Evolutionary conservation across 2,329 filamentous ascomycete genomes (phyloP), one percentile per base, ranked within the genome.

Genomic region (Diplodia corticola): DNA sequence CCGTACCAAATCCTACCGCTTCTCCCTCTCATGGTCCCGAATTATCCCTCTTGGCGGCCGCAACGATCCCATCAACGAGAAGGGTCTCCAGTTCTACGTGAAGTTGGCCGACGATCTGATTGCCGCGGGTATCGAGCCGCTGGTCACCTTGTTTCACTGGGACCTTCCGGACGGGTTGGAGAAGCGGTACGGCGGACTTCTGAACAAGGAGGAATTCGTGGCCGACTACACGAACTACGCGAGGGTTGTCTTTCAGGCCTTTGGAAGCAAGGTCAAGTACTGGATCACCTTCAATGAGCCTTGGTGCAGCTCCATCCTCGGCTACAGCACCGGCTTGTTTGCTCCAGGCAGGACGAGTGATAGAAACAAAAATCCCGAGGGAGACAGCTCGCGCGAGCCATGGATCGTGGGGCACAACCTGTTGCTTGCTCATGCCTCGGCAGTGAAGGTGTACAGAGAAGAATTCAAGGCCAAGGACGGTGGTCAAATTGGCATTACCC

Each of bases 231-330:
- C 90, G 71, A 81, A 89, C 79, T 96, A 93, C 75, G 90, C 92
- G 10, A 88, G 89, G 68, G 82, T 92, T 54, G 83, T 92, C 72
- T 96, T 93, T 81, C 84, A 89, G 75, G 86, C 88, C 1, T 83
- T 96, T 66, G 85, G 85, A 57, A 85, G 88, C 64, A 89, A 89
- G 77, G 91, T 93, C 73, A 92, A 92, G 82, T 85, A 91, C 79
- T 96, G 92, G 92, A 91, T 93, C 77, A 95, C 91, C 28, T 92
- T 94, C 81, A 95, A 95, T 77, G 92, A 96, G 81, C 92, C 92
- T 3, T 95, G 91, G 88, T 96, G 91, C 80, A 91, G 88, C 69
- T 87, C 89, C 63, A 89, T 95, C 68, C 84, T 95, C 49, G 92
- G 92, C 40, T 95, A 94, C 79, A 90, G 85, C 74, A 87, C 85